Base-by-base conservation (phyloP, 495 filamentous ascomycete genomes). In the Penicillium salamii region DNA sequence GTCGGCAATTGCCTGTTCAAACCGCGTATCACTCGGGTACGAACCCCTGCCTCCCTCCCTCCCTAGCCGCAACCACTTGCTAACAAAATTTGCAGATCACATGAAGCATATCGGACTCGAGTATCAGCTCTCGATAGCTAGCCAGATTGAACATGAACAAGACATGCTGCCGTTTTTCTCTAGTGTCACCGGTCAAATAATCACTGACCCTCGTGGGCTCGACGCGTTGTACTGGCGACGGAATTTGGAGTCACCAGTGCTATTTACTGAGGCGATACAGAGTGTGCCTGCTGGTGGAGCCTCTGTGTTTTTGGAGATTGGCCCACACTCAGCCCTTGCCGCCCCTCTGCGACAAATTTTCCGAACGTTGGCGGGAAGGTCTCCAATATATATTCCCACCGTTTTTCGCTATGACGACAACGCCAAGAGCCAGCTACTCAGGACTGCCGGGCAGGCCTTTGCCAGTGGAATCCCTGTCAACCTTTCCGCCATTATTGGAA, bases 311-410 rank as follows among this genome's bases (percentile, higher is more conserved):
- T 14, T 87, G n/a, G 83, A 87, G 52, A 66, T 86, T 20, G 84
- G 85, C 0, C 84, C 85, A 2, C 83, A 86, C 51, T 62, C 73
- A 3, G 77, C 83, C 3, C 69, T 89, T 5, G 67, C 76, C 17
- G 82, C 80, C 0, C 83, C 84, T 9, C 54, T 87, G 5, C 71
- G 75, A 47, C 78, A 87, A 28, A 46, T 46, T 4, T 45, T 50
- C 46, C 34, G 50, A 3, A 37, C 50, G 31, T 23, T 24, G 34
- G 35, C 43, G 19, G n/a, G 5, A 17, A 33, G 29, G 36, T 42
- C 39, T 8, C 59, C 46, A 9, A 38, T 38, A 4, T 76, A 77
- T 47, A 49, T 64, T 2, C 46, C 71, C 0, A 67, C 70, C 8
- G 45, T 76, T 36, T 46, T 46, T 5, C 59, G 68, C 3, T 37